Conservation (phyloP, 768 basidiomycete species). For the Amanita rimosa region DNA sequence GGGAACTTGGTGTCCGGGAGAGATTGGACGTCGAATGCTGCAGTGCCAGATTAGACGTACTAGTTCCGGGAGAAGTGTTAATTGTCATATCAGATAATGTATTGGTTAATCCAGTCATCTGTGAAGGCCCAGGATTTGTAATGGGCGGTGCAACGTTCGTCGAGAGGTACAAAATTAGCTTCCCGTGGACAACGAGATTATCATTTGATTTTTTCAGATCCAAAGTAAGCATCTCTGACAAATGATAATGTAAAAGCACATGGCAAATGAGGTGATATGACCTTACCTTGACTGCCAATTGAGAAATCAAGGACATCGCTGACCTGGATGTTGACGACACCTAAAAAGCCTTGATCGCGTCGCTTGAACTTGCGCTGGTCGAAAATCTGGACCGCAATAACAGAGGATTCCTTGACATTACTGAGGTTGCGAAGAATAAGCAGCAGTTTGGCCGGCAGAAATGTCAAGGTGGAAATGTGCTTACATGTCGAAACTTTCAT, state of each 20-base stretch:
- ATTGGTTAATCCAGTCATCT: constrained; percentile 45
- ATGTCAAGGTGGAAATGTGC: constrained; percentile 15
- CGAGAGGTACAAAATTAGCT: constrained; percentile 92
- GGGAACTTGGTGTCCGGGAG: constrained; percentile 58
- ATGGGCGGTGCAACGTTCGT: constrained; percentile 85
- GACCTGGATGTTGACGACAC: constrained; percentile 92
- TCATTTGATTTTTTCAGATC: constrained; percentile 99
- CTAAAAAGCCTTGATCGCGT: constrained; percentile 95
- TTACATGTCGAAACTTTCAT: constrained; percentile 96
- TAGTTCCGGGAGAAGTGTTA: constrained; percentile 46
- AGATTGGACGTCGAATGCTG: constrained; percentile 31
- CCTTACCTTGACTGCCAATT: constrained; percentile 83
- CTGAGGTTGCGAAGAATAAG: constrained; percentile 27
- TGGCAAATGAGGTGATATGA: not conserved
- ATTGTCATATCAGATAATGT: constrained; percentile 54
- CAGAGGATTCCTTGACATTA: constrained; percentile 94
- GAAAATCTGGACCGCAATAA: constrained; percentile 96
- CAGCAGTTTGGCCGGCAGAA: not conserved
- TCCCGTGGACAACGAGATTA: constrained; percentile 94
- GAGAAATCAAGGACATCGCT: constrained; percentile 87
- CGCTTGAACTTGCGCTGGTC: constrained; percentile 99
- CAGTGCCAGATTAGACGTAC: constrained; percentile 39
- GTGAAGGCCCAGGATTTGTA: constrained; percentile 71
- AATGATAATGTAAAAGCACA: constrained; percentile 7
- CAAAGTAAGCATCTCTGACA: constrained; percentile 86